These are phyloP conservation scores for Macaranga tanarius DNA, from an alignment of 441 rosid genomes.

Conservation along the genomic window DNA sequence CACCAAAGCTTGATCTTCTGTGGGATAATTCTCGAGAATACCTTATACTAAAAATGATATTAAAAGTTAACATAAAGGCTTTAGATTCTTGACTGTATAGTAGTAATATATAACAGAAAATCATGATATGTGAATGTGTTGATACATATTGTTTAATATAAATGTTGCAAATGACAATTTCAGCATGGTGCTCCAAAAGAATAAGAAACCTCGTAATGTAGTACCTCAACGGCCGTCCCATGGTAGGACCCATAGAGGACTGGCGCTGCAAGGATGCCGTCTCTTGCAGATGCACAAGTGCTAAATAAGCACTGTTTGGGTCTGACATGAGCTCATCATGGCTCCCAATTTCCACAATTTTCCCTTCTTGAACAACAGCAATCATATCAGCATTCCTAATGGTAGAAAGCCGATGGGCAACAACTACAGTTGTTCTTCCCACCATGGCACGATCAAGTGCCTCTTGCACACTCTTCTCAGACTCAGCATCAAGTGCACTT, in stretches of 20 bases:
- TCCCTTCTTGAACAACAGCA: constrained; percentile 73
- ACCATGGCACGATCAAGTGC: constrained; percentile 91
- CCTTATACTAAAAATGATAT: constrained; percentile 37
- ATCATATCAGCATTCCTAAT: constrained; percentile 81
- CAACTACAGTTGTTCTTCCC: constrained; percentile 84
- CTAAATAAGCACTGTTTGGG: constrained; percentile 57
- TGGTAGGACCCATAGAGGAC: constrained; percentile 51
- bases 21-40: constrained; percentile 68
- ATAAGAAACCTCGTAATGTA: neutral
- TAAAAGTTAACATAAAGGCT: neutral
- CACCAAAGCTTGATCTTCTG: constrained; percentile 60
- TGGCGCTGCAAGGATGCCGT: constrained; percentile 51
- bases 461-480: constrained; percentile 92
- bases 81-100: neutral
- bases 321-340: constrained; percentile 74
- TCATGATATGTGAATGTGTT: neutral
- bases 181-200: neutral
- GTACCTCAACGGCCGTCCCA: constrained; percentile 65
- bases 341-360: constrained; percentile 81
- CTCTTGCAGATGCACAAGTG: constrained; percentile 79
- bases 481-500: constrained; percentile 88
- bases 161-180: neutral
- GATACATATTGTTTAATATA: neutral
- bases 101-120: neutral
- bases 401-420: constrained; percentile 89